phyloP scores from a whole-genome alignment of 306 rosid species.

The Echinosophora koreensis region DNA sequence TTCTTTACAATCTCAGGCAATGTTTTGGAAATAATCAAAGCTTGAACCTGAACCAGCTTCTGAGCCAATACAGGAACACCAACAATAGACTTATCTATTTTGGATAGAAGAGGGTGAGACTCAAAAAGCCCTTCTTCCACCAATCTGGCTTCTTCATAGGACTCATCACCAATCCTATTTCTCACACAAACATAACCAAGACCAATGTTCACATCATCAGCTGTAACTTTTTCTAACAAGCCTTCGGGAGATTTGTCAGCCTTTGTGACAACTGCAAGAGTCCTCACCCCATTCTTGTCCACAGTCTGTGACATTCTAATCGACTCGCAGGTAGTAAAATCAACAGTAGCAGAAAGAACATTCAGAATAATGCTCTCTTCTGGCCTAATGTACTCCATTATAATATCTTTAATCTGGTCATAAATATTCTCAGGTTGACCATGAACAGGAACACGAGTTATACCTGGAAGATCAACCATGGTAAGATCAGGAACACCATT shows the following conservation, averaged over 20 bases:
- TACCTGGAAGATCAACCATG: constrained; percentile 74
- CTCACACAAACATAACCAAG: constrained; percentile 74
- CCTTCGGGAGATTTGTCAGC: constrained; percentile 70
- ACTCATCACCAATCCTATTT: constrained; percentile 63
- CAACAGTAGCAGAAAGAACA: constrained; percentile 72
- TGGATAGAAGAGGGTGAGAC: constrained; percentile 50
- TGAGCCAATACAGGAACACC: constrained; percentile 69
- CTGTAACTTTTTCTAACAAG: constrained; percentile 64
- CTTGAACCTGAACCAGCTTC: constrained; percentile 61
- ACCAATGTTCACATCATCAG: constrained; percentile 71
- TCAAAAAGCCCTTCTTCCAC: constrained; percentile 50
- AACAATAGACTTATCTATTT: constrained; percentile 59
- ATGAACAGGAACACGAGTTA: constrained; percentile 71
- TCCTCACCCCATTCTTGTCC: constrained; percentile 65
- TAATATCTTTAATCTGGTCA: constrained; percentile 66
- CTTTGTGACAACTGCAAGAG: constrained; percentile 69
- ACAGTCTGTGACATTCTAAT: constrained; percentile 73
- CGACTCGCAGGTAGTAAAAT: constrained; percentile 73
- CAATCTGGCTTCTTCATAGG: constrained; percentile 60
- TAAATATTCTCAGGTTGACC: constrained; percentile 71
- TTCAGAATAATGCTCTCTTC: constrained; percentile 68
- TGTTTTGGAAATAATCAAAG: constrained; percentile 49
- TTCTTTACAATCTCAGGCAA: constrained; percentile 59
- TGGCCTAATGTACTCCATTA: constrained; percentile 67
- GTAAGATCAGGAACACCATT: constrained; percentile 67